These are phyloP conservation scores for Ustilago cynodontis DNA, from an alignment of 1,284 basidiomycete genomes.

Conservation along the genomic window DNA sequence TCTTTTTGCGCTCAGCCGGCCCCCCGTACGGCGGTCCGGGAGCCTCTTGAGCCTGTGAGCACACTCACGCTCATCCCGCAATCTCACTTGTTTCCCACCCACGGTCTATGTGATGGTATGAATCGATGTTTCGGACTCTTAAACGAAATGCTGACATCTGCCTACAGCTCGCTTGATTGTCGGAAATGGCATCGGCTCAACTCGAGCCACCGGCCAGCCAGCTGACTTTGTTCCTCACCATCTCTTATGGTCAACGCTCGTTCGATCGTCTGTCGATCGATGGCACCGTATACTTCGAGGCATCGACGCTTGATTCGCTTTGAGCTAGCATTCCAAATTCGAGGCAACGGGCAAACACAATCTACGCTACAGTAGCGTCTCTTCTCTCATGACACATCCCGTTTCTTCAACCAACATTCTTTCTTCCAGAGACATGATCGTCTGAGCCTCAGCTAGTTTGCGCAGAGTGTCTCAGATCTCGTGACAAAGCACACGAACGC, in stretches of 20 bases:
- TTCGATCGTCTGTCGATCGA: slow-evolving; percentile 3
- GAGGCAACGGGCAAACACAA: neutral
- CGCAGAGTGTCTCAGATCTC: slow-evolving; percentile 11
- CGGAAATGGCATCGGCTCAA: slow-evolving; percentile 3
- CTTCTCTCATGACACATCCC: neutral
- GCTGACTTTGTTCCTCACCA: neutral
- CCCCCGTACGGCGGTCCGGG: too few species aligned
- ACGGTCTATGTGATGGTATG: too few species aligned
- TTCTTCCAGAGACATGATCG: slow-evolving; percentile 6
- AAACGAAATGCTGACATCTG: slow-evolving; percentile 3
- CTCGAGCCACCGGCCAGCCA: neutral
- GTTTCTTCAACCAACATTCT: neutral
- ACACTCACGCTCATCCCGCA: too few species aligned
- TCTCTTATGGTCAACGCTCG: neutral
- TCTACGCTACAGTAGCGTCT: neutral
- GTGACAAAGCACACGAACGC: slow-evolving; percentile 12
- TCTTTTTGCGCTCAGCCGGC: too few species aligned
- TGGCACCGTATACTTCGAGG: neutral
- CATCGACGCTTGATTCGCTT: slow-evolving; percentile 9
- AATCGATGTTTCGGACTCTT: too few species aligned
- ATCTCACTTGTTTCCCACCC: too few species aligned
- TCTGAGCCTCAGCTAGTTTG: neutral
- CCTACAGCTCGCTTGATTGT: slow-evolving; percentile 18
- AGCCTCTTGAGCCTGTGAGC: too few species aligned
- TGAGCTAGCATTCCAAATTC: neutral